These are phyloP conservation scores for Lentinula guzmanii DNA, from an alignment of 768 basidiomycete genomes.

Conservation along the genomic window DNA sequence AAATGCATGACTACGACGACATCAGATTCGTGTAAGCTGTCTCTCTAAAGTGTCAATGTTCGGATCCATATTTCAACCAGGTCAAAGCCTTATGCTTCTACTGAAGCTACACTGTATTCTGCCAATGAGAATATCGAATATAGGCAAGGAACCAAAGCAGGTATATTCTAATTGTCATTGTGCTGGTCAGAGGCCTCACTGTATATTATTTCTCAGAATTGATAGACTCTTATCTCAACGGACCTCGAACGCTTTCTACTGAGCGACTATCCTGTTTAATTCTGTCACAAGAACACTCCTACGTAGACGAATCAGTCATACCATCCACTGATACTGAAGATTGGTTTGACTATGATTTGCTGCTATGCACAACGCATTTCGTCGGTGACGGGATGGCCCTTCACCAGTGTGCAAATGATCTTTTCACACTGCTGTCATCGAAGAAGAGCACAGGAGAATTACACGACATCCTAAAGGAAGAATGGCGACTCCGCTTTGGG, in stretches of 20 bases:
- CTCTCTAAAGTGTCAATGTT: neutral
- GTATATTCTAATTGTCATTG: conserved; percentile 7
- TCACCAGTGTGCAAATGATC: conserved; percentile 76
- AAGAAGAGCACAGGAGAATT: conserved; percentile 16
- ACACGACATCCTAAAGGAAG: conserved; percentile 22
- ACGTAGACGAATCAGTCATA: neutral
- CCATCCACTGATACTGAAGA: neutral
- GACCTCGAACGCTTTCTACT: conserved; percentile 65
- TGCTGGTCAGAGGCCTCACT: neutral
- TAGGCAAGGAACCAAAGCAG: conserved; percentile 38
- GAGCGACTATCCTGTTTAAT: conserved; percentile 62
- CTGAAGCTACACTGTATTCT: conserved; percentile 36
- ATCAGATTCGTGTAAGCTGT: conserved; percentile 58
- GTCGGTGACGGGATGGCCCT: conserved; percentile 86
- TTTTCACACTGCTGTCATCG: conserved; percentile 53
- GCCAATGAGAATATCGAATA: conserved; percentile 48
- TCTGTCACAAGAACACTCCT: conserved; percentile 25
- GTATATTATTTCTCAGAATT: conserved; percentile 34
- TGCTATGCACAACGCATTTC: conserved; percentile 77
- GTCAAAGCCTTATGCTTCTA: conserved; percentile 36
- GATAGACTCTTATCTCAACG: conserved; percentile 71
- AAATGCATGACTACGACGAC: conserved; percentile 57
- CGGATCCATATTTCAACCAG: conserved; percentile 22
- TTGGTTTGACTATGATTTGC: conserved; percentile 44
- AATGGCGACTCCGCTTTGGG: conserved; percentile 22